Evolutionary conservation across 2,329 filamentous ascomycete species (phyloP).

Genomic region (Xylaria multiplex): DNA sequence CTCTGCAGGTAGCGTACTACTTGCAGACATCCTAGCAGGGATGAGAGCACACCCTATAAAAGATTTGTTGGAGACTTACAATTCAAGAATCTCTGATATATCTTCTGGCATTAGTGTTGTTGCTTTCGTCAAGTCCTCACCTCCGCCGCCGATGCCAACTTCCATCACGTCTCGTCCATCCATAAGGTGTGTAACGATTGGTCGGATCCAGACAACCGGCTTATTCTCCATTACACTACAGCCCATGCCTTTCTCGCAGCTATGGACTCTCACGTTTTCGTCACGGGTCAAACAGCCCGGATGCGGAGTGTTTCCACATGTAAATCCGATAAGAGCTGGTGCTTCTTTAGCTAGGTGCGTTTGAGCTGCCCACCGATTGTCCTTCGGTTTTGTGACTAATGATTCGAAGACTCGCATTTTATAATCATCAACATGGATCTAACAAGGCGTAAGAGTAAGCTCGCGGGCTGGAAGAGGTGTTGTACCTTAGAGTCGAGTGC

Average conservation of each 20-base stretch:
- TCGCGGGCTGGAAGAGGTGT: not conserved
- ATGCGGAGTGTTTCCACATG: conserved; percentile 75
- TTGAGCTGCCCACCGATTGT: conserved; percentile 53
- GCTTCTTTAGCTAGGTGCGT: conserved; percentile 66
- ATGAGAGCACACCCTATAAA: conserved; percentile 11
- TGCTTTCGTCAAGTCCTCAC: conserved; percentile 75
- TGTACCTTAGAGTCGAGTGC: conserved; percentile 71
- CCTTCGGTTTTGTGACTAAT: conserved; percentile 59
- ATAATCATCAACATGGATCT: conserved; percentile 86
- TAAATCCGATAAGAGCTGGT: conserved; percentile 75
- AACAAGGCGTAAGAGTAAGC: conserved; percentile 23
- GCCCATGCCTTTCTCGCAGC: conserved; percentile 79
- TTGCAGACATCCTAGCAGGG: conserved; percentile 19
- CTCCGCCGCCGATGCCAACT: conserved; percentile 80
- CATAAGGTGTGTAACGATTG: conserved; percentile 74
- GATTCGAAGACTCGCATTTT: conserved; percentile 77
- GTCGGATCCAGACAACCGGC: conserved; percentile 78
- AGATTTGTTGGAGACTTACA: conserved; percentile 46
- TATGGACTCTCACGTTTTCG: conserved; percentile 76
- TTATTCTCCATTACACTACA: conserved; percentile 61
- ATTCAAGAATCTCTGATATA: conserved; percentile 59
- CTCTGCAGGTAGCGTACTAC: conserved; percentile 18
- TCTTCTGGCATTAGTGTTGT: conserved; percentile 67
- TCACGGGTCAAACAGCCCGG: conserved; percentile 77
- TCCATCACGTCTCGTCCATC: conserved; percentile 75